phyloP scores from a whole-genome alignment of 176 grass and related monocot genomes.

The Oryza glaberrima region DNA sequence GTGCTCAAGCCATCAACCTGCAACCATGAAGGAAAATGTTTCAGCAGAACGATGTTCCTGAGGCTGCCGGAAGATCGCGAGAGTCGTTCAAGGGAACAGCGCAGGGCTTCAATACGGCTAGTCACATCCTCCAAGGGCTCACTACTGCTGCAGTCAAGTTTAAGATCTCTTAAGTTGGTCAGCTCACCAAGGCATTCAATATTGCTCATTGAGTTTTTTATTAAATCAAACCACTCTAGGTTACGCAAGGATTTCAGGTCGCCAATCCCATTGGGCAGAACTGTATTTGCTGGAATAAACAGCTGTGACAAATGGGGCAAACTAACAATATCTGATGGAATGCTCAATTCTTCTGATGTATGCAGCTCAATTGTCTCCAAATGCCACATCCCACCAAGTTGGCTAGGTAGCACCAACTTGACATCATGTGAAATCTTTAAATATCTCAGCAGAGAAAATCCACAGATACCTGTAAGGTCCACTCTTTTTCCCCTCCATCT shows the following conservation, averaged over 20 bases:
- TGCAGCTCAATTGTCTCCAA: not conserved
- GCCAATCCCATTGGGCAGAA: not conserved
- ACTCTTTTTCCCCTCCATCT: not conserved
- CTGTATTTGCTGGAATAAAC: not conserved
- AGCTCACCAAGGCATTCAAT: not conserved
- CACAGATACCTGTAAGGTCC: not conserved
- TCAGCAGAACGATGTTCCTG: not conserved
- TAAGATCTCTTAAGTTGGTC: not conserved
- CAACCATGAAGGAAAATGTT: no score
- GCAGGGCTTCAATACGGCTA: not conserved
- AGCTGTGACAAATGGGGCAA: slow-evolving; percentile 9
- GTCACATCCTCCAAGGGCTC: no score
- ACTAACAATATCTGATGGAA: slow-evolving; percentile 12
- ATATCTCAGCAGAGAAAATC: not conserved
- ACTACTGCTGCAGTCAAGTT: not conserved
- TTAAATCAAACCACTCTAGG: not conserved
- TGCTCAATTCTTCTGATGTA: no score
- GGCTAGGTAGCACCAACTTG: not conserved
- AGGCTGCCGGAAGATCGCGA: not conserved
- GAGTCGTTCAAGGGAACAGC: not conserved
- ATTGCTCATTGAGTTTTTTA: not conserved
- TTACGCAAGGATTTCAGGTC: not conserved
- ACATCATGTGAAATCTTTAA: not conserved
- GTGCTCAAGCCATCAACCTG: not conserved
- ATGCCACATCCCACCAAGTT: not conserved